Base-by-base conservation (phyloP, 192 early-diverging fungal genomes). In the Umbelopsis sp. region DNA sequence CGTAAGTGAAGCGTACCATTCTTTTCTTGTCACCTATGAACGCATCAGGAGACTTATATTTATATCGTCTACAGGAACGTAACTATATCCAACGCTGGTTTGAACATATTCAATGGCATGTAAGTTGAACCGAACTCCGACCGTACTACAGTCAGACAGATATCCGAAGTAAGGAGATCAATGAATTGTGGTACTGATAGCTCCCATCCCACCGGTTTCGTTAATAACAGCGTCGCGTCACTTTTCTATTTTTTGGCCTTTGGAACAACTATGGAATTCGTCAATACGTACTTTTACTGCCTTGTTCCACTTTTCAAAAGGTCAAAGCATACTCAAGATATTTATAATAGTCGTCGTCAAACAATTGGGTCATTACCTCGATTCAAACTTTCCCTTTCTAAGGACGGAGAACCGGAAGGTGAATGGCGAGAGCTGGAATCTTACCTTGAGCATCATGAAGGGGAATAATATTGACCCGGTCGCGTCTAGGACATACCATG, bases 401-500 rank as follows among this genome's bases (percentile, higher is more conserved):
- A 14, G 5, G 26, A 31, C 26, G 31, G 0, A 20, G 25, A 62
- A 14, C 56, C 24, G 4, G 56, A 62, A 17, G 56, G 56, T 2
- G 56, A 62, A 32, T 62, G 56, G 56, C 56, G 34, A 62, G 56
- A 62, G 31, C 17, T 62, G 29, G 56, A 32, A 3, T 62, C 56
- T 4, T 17, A 34, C 17, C 26, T 29, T 62, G 56, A 62, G 26
- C 24, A 10, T 7, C 32, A 14, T 29, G 31, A 32, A 34, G 34
- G 56, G 16, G 34, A 62, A 12, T 7, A 62, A 20, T 20, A 32
- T 31, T n/a, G 16, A 4, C 26, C 56, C 8, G 26, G 56, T 31
- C 52, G 25, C 22, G 52, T 53, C 21, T 53, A 22, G 26, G 12
- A 26, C n/a, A n/a, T 54, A 54, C 17, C 29, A 17, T 32, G 26